These are phyloP conservation scores for Inga oerstediana DNA, from an alignment of 306 rosid genomes.

Conservation along the genomic window DNA sequence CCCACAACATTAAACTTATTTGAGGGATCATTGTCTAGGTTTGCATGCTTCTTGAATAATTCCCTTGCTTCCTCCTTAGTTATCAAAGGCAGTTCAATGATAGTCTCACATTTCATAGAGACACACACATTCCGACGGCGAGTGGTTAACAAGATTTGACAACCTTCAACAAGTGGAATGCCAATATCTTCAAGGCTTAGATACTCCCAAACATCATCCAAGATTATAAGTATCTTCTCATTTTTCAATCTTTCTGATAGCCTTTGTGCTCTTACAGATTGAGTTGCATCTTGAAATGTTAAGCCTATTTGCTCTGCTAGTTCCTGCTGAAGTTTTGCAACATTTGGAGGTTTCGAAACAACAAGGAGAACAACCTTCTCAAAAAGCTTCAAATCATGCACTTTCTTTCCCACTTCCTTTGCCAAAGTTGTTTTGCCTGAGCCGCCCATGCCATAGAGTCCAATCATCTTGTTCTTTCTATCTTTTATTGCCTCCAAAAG, in stretches of 20 bases:
- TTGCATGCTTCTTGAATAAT: background rate
- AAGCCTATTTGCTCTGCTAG: background rate
- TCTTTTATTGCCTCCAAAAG: background rate
- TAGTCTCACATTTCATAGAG: background rate
- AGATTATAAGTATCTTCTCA: background rate
- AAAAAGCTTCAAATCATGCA: background rate
- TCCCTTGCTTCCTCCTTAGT: background rate
- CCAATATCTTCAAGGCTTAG: background rate
- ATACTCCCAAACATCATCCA: background rate
- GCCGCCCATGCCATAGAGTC: conserved; percentile 2
- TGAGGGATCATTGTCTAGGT: background rate
- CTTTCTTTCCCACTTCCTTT: background rate
- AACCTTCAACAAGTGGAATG: background rate
- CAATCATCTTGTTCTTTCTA: background rate
- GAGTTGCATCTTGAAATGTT: background rate
- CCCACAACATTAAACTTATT: background rate
- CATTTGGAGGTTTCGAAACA: background rate
- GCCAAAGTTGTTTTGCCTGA: conserved; percentile 16
- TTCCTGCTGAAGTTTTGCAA: background rate
- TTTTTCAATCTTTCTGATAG: background rate
- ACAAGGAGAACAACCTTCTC: background rate
- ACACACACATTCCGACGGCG: background rate
- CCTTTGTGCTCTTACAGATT: background rate
- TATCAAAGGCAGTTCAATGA: background rate
- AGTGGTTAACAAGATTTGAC: background rate